Base-by-base conservation (phyloP, 352 stramenopile species). In the Phytopythium sindhum region DNA sequence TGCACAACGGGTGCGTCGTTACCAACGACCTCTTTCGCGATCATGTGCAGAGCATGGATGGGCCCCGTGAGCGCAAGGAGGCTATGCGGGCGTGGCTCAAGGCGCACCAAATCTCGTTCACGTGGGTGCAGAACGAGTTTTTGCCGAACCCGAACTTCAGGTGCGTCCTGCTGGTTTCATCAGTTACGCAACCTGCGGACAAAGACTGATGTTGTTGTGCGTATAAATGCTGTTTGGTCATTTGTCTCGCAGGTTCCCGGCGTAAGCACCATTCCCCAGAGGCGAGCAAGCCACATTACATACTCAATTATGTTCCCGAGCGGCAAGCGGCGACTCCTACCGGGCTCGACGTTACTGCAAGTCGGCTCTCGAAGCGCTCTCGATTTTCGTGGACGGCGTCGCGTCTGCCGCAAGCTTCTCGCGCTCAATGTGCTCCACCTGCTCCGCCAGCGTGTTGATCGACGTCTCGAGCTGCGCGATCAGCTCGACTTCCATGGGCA, bases 1-100 rank as follows among this genome's bases (percentile, higher is more conserved):
- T 80, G 35, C 76, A 96, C 50, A 68, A 89, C 51, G 85, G 83
- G 57, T 90, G 81, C 51, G 73, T 96, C 23, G 83, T 96, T 39
- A 96, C 85, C n/a, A 96, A 96, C 61, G 89, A 96, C 53, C 70
- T 95, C 24, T 96, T 91, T 65, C 81, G 89, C 42, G 87, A 96
- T 68, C 88, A 96, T 58, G 74, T 91, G 19, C 77, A 85, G 54
- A 89, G 84, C 44, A 90, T 86, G 68, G 75, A 72, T 14, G 77
- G 75, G 5, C 77, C 77, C 14, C 76, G 78, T 31, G 70, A 88
- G 58, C 72, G 81, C 24, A 86, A 91, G 57, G 64, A 70, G 23
- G 83, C 83, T 29, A 80, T 91, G 68, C 77, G 84, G 42, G 66
- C 70, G 41, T 93, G 84, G 83, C 70, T 96, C 51, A 59, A 72